Conservation (phyloP, 352 stramenopile genomes). For the Phytophthora sojae region DNA sequence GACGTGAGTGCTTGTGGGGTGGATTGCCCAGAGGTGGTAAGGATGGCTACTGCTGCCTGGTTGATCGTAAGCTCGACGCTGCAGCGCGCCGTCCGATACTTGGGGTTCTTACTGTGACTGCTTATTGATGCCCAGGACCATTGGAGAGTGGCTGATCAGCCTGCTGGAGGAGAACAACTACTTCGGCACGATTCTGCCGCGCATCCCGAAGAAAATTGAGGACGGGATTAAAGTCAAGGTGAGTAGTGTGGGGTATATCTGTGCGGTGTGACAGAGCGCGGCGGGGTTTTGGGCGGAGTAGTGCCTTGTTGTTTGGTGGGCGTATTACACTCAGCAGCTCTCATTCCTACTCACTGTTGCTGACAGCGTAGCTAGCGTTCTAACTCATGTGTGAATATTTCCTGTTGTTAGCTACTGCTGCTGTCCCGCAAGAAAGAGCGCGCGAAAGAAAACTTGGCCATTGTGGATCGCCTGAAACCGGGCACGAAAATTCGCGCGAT, state of each 20-base stretch:
- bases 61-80: conserved; percentile 17
- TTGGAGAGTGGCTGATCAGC: conserved; percentile 92
- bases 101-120: conserved; percentile 17
- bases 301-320: conserved; percentile 35
- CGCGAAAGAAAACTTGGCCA: conserved; percentile 65
- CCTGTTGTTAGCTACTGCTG: conserved; percentile 70
- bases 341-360: neutral
- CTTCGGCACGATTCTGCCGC: conserved; percentile 96
- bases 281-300: conserved; percentile 5
- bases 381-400: neutral
- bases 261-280: neutral
- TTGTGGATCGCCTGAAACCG: conserved; percentile 81
- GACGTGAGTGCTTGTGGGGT: conserved; percentile 56
- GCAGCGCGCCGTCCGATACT: conserved; percentile 26
- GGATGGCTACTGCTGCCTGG: conserved; percentile 33
- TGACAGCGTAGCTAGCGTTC: neutral
- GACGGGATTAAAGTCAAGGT: conserved; percentile 96
- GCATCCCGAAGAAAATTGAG: conserved; percentile 96
- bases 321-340: conserved; percentile 18
- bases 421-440: conserved; percentile 74
- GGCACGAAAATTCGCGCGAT: conserved; percentile 94
- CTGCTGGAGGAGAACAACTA: conserved; percentile 97
- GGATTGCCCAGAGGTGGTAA: conserved; percentile 32
- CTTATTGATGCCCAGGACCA: conserved; percentile 67
- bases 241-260: conserved; percentile 8